Evolutionary conservation across 108 stramenopile genomes (phyloP).

Genomic region (Conticribra weissflogii): DNA sequence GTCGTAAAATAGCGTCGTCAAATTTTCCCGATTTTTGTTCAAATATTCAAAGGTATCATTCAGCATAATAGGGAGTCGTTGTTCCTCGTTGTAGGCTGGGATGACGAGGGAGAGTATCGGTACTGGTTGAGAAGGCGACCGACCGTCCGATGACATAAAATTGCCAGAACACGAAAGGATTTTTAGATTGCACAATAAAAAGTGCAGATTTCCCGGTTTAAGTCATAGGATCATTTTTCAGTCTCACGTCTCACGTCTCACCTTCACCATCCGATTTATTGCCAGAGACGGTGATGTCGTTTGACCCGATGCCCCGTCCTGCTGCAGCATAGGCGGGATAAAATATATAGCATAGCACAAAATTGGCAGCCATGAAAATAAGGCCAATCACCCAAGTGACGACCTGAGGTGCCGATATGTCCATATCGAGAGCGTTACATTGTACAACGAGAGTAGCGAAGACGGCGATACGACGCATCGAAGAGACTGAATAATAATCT

Average conservation of each 20-base stretch:
- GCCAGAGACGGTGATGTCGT: conserved; percentile 28
- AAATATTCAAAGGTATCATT: conserved; percentile 74
- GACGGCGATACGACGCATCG: too few species aligned
- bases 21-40: conserved; percentile 29
- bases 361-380: neutral
- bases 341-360: conserved; percentile 41
- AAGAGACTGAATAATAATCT: too few species aligned
- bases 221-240: neutral
- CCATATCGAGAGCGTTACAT: conserved; percentile 6
- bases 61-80: conserved; percentile 88
- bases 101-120: conserved; percentile 80
- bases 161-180: too few species aligned
- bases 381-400: conserved; percentile 7
- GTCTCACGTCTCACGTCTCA: neutral
- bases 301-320: conserved; percentile 36
- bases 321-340: conserved; percentile 35
- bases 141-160: too few species aligned
- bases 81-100: conserved; percentile 96
- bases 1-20: conserved; percentile 13
- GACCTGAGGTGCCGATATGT: neutral
- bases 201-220: too few species aligned
- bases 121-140: conserved; percentile 20
- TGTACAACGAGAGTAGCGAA: conserved; percentile 4
- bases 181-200: too few species aligned
- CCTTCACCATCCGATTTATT: conserved; percentile 7